These are phyloP conservation scores for Myxozyma kluyveri DNA, from an alignment of 805 yeast species.

Conservation along the genomic window DNA sequence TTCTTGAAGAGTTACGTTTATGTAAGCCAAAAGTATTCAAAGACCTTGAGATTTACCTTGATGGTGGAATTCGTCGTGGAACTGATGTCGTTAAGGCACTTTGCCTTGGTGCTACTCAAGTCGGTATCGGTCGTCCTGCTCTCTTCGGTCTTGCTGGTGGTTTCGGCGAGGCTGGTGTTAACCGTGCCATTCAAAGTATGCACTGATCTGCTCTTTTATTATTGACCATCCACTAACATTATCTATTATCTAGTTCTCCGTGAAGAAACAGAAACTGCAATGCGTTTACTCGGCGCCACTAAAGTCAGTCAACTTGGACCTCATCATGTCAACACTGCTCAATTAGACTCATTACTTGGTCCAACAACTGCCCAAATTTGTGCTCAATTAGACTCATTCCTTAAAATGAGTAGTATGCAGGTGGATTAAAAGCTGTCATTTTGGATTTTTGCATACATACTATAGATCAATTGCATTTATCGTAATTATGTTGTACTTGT, in stretches of 20 bases:
- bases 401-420: background rate
- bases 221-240: background rate
- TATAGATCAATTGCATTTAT: too few species aligned
- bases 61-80: constrained; percentile 68
- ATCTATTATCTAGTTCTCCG: constrained; percentile 42
- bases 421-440: background rate
- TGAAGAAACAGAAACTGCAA: constrained; percentile 60
- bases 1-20: constrained; percentile 51
- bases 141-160: constrained; percentile 58
- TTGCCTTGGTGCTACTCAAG: constrained; percentile 64
- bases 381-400: background rate
- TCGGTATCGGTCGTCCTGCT: constrained; percentile 65
- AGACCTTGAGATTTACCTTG: constrained; percentile 53
- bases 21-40: constrained; percentile 42
- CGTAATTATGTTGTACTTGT: too few species aligned
- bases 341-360: constrained; percentile 16
- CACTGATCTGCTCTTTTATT: background rate
- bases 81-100: constrained; percentile 64
- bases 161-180: constrained; percentile 66
- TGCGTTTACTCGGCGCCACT: constrained; percentile 64
- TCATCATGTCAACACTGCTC: constrained; percentile 14
- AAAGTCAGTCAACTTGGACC: constrained; percentile 46
- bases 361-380: constrained; percentile 14
- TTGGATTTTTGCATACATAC: too few species aligned
- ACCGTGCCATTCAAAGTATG: constrained; percentile 49